Base-by-base conservation (phyloP, 164 flowering plant species). In the Magnolia officinalis region DNA sequence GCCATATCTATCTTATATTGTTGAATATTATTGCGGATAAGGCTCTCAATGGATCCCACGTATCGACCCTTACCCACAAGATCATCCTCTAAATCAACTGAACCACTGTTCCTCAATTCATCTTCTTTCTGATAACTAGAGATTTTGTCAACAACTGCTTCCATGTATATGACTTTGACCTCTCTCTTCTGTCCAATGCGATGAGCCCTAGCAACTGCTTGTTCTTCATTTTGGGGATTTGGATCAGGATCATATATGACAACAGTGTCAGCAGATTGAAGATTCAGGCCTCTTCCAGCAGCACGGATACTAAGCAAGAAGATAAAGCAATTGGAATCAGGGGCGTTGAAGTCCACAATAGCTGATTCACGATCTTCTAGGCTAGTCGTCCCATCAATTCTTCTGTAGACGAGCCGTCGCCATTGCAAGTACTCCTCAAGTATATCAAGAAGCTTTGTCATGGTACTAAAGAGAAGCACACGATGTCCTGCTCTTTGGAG, bases 1-100 rank as follows among this genome's bases (percentile, higher is more conserved):
- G 99, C 99, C 99, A 96, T 96, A 78, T 96, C 99, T 77, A 96
- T 96, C 86, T 96, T 96, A 82, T 96, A 96, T 71, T 96, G 99
- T 71, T 96, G 99, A 80, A 96, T 96, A 74, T 96, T 96, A 80
- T 92, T 96, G 73, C 99, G 85, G 73, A 96, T 93, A 52, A 96
- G 91, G 79, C 98, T 85, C 87, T 96, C 99, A 79, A 96, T 96
- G n/a, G 99, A 93, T 65, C 98, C 99, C 65, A 93, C 85, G 82
- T 93, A 96, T 20, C 98, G 91, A 84, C 94, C 99, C 82, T 94
- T 94, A n/a, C 99, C 99, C 0, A 90, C 98, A 70, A 96, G 91
- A 75, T 96, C 99, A 90, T 96, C 99, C 78, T 96, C 99, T 71
- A 82, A 84, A 83, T 96, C 99, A 78, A 90, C 88, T 26, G 77